Conservation (phyloP, 768 basidiomycete genomes). For the Crassisporium funariophilum region DNA sequence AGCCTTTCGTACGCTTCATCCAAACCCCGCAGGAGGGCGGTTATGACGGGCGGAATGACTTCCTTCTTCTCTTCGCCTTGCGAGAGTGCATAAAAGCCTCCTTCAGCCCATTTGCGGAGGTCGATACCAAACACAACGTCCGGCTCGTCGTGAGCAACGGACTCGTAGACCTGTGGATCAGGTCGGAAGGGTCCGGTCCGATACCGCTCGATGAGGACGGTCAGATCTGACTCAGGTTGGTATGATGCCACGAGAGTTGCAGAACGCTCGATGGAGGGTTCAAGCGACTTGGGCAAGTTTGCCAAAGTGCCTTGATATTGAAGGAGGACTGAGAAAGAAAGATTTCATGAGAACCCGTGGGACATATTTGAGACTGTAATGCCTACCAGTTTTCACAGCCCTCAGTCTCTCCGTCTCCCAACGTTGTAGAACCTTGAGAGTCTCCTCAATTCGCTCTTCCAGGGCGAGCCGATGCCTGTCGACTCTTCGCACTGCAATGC, state of each 20-base stretch:
- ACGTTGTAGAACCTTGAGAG: constrained; percentile 74
- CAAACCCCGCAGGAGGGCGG: constrained; percentile 64
- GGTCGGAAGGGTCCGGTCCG: constrained; percentile 94
- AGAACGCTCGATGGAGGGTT: constrained; percentile 67
- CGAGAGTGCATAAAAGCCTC: constrained; percentile 64
- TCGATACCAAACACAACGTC: constrained; percentile 94
- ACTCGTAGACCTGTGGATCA: constrained; percentile 82
- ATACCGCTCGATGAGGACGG: constrained; percentile 87
- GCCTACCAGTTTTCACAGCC: constrained; percentile 78
- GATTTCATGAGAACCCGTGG: background rate
- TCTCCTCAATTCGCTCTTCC: constrained; percentile 86
- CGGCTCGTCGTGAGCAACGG: constrained; percentile 76
- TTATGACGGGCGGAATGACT: constrained; percentile 72
- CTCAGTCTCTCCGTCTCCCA: constrained; percentile 86
- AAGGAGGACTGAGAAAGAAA: constrained; percentile 56
- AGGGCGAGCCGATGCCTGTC: constrained; percentile 84
- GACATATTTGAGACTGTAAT: background rate
- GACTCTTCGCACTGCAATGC: constrained; percentile 76
- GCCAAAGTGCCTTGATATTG: constrained; percentile 85
- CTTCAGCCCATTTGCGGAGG: constrained; percentile 87
- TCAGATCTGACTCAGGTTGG: constrained; percentile 86
- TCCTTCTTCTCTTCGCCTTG: constrained; percentile 62
- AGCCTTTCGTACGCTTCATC: constrained; percentile 62
- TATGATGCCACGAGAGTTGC: constrained; percentile 78
- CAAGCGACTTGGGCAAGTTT: constrained; percentile 69